Base-by-base conservation (phyloP, 345 rosid genomes). In the Luvunga scandens region DNA sequence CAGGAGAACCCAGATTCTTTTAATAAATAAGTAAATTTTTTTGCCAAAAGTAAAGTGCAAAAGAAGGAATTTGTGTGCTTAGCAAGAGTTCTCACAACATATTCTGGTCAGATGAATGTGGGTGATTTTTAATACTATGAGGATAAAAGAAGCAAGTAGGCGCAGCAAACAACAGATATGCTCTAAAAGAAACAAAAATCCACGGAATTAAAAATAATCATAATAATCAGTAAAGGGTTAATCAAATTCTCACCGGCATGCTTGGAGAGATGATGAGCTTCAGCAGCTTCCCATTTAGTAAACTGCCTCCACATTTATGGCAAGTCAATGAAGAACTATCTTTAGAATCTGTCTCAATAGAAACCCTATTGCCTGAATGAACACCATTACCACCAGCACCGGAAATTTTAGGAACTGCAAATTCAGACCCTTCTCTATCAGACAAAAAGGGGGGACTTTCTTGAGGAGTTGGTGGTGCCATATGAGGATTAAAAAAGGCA, bases 281-380 rank as follows among this genome's bases (percentile, higher is more conserved):
- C 99, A 70, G 99, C 98, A 78, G 92, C 97, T 81, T 94, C 99
- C 88, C 91, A 88, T 88, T 92, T 96, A 81, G 66, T 89, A 75
- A 96, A 96, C 75, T 90, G 97, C 81, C 94, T 67, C 98, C 99
- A 80, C 99, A 96, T 87, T 94, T 96, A 77, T 96, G 99, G 79
- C 99, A 96, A 80, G 93, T 90, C 56, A 95, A 83, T 73, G 84
- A 78, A 78, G 88, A 87, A 78, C 82, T 79, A 56, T 89, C 89
- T 79, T 85, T 92, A 27, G 87, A 78, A 45, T 91, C 95, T 61
- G 81, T 84, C 18, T 91, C 97, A 48, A 91, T 78, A 34, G 96
- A 92, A 39, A 87, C 86, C 71, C 94, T 88, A 10, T 78, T 83
- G 80, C 88, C 88, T 30, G 89, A 63, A 68, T 86, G 88, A n/a